These are phyloP conservation scores for Kwoniella shandongensis DNA, from an alignment of 768 basidiomycete genomes.

Conservation along the genomic window DNA sequence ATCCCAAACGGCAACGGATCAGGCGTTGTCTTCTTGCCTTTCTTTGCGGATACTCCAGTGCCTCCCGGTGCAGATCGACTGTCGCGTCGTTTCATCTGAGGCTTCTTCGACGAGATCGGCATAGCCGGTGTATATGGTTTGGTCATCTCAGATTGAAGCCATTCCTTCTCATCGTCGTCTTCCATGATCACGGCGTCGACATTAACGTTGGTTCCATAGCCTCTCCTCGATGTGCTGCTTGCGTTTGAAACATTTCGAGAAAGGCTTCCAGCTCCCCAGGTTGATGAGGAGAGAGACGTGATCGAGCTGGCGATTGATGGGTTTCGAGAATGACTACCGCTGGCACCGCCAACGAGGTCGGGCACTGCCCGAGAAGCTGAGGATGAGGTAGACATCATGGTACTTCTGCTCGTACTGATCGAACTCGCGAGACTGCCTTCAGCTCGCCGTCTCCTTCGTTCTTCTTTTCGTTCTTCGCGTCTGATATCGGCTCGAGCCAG, in stretches of 20 bases:
- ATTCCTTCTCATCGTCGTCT: constrained; percentile 45
- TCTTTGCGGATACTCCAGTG: neutral
- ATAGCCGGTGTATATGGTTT: constrained; percentile 10
- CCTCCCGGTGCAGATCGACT: neutral
- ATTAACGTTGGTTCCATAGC: constrained; percentile 25
- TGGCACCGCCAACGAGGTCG: constrained; percentile 39
- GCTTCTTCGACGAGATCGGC: constrained; percentile 9
- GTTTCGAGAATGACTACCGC: constrained; percentile 29
- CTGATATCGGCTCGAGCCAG: constrained; percentile 44
- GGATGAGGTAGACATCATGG: constrained; percentile 32
- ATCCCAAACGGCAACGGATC: constrained; percentile 37
- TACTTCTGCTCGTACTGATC: constrained; percentile 22
- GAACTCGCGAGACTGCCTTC: constrained; percentile 28
- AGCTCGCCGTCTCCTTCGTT: constrained; percentile 38
- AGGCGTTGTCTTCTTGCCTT: constrained; percentile 20
- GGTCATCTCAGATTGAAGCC: constrained; percentile 23
- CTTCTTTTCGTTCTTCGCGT: constrained; percentile 42
- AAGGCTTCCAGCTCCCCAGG: constrained; percentile 24
- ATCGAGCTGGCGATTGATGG: constrained; percentile 35
- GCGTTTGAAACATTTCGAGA: constrained; percentile 39
- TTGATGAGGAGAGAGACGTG: constrained; percentile 30
- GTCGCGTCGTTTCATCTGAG: constrained; percentile 8
- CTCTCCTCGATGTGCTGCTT: constrained; percentile 28
- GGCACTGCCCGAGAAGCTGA: constrained; percentile 32
- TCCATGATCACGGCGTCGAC: constrained; percentile 38